Evolutionary conservation across 768 basidiomycete species (phyloP), one percentile per base, ranked within the genome.

Genomic region (Tephrocybe sp.): DNA sequence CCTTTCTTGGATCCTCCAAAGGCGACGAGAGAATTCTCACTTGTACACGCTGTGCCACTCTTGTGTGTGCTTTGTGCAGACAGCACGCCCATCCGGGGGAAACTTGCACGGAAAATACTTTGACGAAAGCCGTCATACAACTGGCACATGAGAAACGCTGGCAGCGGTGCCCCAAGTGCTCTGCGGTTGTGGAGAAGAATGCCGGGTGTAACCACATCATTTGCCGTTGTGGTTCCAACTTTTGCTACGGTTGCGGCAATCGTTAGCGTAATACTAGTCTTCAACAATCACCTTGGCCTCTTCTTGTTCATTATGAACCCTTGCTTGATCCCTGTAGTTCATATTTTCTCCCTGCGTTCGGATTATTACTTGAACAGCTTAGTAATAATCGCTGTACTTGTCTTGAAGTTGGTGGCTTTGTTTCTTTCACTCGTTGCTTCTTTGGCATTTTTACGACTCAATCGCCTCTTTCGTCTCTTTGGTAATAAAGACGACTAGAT

Each of bases 141-240:
- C 69, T 83, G 3, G 82, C 81, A 0, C 56, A 58, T 4, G 57
- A 67, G 31, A 52, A 75, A 33, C 68, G 68, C 8, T 86, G 81
- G 83, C 79, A 84, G 56, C 83, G 79, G 0, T 86, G 84, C 58
- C 83, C 83, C 1, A 69, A 71, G 4, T 86, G 84, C 56, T 57
- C 65, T 13, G 66, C 72, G 5, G 69, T 86, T 39, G 72, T 86
- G 24, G 84, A 86, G 53, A 70, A 82, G 18, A 62, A 63, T 9
- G 56, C 66, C 3, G 84, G 84, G 0, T 86, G 84, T 49, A 81
- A 76, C 60, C 84, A 86, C 45, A 85, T 86, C 65, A 78, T 73
- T n/a, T 86, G 84, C 53, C 69, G 70, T 16, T 84, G 83, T 56
- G 61, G 68, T 12, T 64, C 72, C 0, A 61, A 86, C 53, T 86